Conservation (phyloP, 768 basidiomycete genomes). For the Cystoderma amianthinum region DNA sequence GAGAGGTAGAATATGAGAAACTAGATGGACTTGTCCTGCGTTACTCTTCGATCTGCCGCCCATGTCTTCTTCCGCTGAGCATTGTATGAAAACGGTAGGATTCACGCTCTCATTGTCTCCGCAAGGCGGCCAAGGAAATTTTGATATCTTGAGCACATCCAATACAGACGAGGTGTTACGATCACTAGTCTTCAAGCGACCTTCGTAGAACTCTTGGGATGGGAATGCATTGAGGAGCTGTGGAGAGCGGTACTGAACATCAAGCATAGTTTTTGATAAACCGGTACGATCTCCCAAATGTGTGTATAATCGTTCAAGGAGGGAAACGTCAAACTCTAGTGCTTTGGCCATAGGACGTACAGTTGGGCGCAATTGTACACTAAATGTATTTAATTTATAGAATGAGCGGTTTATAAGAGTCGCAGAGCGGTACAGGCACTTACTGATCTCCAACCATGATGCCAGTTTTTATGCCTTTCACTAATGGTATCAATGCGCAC, state of each 20-base stretch:
- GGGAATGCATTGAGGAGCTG: constrained; percentile 52
- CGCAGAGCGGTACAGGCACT: constrained; percentile 14
- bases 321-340: constrained; percentile 51
- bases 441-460: constrained; percentile 70
- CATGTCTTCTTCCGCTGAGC: constrained; percentile 49
- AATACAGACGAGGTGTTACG: constrained; percentile 23
- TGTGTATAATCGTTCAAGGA: constrained; percentile 54
- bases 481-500: constrained; percentile 56
- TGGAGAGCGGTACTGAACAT: constrained; percentile 65
- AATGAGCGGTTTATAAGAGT: no score
- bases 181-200: constrained; percentile 40
- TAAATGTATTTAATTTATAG: constrained; percentile 17
- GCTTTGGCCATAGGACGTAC: constrained; percentile 53
- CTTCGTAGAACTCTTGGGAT: constrained; percentile 57
- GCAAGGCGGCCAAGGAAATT: constrained; percentile 56
- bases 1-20: constrained; percentile 37
- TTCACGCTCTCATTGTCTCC: constrained; percentile 20
- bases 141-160: constrained; percentile 24
- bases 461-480: constrained; percentile 52
- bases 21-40: constrained; percentile 46
- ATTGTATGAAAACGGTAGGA: constrained; percentile 55
- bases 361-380: constrained; percentile 63
- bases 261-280: constrained; percentile 54
- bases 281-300: constrained; percentile 18
- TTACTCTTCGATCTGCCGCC: constrained; percentile 55